Conservation (phyloP, 352 stramenopile species). For the Phytophthora citricola region DNA sequence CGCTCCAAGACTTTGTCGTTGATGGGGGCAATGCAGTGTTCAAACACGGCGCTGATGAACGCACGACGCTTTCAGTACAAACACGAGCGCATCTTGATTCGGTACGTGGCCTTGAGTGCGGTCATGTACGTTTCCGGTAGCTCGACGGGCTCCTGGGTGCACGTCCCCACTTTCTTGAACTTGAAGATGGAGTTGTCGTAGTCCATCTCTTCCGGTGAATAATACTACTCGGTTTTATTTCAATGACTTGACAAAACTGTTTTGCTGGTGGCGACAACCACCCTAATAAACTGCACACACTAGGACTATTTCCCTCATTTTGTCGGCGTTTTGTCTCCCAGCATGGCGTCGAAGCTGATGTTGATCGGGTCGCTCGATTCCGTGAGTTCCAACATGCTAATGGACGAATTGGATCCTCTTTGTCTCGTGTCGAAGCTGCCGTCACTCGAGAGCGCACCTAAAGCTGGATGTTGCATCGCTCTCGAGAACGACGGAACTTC, state of each 20-base stretch:
- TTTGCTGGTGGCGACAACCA: background rate
- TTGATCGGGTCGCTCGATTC: constrained; percentile 29
- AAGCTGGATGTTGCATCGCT: constrained; percentile 26
- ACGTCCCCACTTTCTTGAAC: no score
- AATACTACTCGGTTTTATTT: background rate
- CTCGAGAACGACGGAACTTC: constrained; percentile 19
- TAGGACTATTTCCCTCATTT: constrained; percentile 7
- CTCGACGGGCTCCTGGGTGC: no score
- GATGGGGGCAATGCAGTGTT: no score
- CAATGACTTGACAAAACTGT: constrained; percentile 15
- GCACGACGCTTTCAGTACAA: no score
- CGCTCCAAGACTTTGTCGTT: no score
- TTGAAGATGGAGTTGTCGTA: no score
- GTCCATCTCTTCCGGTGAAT: no score
- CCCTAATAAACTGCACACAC: constrained; percentile 14
- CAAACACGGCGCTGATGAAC: no score
- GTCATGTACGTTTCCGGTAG: no score
- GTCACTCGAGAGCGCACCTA: constrained; percentile 39
- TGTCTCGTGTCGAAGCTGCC: constrained; percentile 42
- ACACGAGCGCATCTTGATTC: no score
- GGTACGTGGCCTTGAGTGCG: no score
- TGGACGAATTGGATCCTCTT: constrained; percentile 41
- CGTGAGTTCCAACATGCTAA: constrained; percentile 43
- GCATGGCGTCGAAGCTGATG: constrained; percentile 37
- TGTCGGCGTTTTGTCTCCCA: constrained; percentile 28